Percentiles rank a stretch among this genome's conserved stretches.
Evolutionary conservation across 2,329 filamentous ascomycete genomes (phyloP).

Genomic region (Cladosporium phlei): DNA sequence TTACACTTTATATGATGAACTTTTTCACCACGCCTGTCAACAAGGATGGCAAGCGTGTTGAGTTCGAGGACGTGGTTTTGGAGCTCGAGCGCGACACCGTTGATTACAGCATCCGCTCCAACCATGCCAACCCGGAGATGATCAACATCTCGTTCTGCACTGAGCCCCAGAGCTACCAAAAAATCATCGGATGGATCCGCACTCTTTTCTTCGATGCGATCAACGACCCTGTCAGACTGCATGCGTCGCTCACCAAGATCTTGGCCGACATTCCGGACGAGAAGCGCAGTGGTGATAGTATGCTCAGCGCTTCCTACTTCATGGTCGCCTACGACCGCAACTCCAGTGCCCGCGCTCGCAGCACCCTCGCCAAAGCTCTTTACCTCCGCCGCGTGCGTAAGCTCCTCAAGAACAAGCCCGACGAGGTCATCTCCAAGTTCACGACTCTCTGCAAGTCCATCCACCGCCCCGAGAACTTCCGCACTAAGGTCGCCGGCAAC

Average conservation of each 20-base stretch:
- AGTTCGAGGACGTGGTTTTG: constrained; percentile 89
- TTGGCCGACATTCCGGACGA: constrained; percentile 86
- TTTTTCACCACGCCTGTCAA: constrained; percentile 91
- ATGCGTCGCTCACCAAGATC: constrained; percentile 67
- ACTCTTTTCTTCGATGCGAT: constrained; percentile 84
- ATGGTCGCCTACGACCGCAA: constrained; percentile 76
- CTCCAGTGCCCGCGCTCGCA: constrained; percentile 70
- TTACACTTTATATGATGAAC: constrained; percentile 80
- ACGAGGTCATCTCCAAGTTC: constrained; percentile 70
- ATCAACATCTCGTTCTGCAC: constrained; percentile 77
- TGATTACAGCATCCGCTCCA: constrained; percentile 69
- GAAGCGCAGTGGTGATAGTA: constrained; percentile 75
- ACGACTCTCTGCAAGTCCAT: constrained; percentile 70
- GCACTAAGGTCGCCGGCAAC: constrained; percentile 78
- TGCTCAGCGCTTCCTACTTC: constrained; percentile 59
- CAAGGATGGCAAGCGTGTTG: constrained; percentile 68
- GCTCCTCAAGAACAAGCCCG: constrained; percentile 70
- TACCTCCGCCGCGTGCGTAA: constrained; percentile 84
- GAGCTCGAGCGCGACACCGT: constrained; percentile 89
- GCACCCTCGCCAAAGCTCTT: constrained; percentile 77
- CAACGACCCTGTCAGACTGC: constrained; percentile 68
- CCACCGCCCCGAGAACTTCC: constrained; percentile 79
- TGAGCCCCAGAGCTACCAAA: constrained; percentile 80
- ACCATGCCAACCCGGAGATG: constrained; percentile 73
- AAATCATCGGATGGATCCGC: constrained; percentile 76